Base-by-base conservation (phyloP, 2,329 filamentous ascomycete species). In the Botryotinia convoluta region DNA sequence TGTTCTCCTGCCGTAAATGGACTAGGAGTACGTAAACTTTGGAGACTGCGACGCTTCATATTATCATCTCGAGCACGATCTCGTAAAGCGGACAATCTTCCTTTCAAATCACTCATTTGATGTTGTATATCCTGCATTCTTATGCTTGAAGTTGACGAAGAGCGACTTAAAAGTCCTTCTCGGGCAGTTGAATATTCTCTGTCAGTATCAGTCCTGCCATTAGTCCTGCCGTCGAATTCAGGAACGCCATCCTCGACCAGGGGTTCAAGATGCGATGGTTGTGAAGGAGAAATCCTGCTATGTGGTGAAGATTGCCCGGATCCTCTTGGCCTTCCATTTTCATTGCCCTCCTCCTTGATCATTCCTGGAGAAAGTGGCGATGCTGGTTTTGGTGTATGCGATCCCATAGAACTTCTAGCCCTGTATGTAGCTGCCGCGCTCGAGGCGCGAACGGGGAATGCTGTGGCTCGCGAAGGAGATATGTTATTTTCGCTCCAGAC, bases 51-150 rank as follows among this genome's bases (percentile, higher is more conserved):
- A 72, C 91, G 85, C 74, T 87, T 86, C 77, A 92, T 82, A 72
- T 85, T 88, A 75, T 93, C 91, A 77, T 91, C 89, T 70, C 89
- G 86, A 16, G 89, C 88, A 74, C 87, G 87, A 75, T 90, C 87
- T 78, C 89, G 89, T 54, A 93, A 81, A n/a, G 85, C 87, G 8
- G 90, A 91, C 54, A 93, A 90, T 74, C 90, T 89, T 74, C 89
- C 89, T 78, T 90, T 90, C 54, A 93, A 82, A 74, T 89, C 90
- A 71, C 89, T 87, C 87, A 93, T 90, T 80, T 93, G 90, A 76
- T 90, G 87, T 48, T 87, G 87, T 61, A 93, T 83, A 79, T 90
- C 88, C 37, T 86, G 86, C 64, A 88, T 86, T 78, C 87, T 85
- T 74, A 80, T 76, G 8, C 77, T 75, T 59, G 81, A 82, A 63